Conservation (phyloP, 73 alveolate species). For the Durusdinium trenchii region DNA sequence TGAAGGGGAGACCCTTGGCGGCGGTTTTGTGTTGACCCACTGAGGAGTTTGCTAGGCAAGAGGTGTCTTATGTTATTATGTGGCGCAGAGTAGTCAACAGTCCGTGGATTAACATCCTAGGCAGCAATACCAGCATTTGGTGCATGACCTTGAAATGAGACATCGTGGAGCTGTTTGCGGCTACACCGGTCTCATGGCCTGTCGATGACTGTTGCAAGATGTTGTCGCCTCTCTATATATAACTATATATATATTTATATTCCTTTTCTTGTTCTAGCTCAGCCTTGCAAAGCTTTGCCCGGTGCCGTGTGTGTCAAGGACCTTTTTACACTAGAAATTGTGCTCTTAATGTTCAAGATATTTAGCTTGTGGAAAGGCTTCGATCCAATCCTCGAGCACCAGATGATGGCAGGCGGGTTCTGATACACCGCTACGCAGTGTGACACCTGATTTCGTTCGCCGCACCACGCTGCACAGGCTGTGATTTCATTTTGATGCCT, state of each 20-base stretch:
- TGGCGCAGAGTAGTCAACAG: too few species aligned
- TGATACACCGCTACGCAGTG: too few species aligned
- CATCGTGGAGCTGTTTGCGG: constrained; percentile 63
- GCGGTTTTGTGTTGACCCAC: neutral
- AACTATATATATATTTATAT: too few species aligned
- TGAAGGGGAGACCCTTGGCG: constrained; percentile 58
- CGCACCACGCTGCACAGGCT: neutral
- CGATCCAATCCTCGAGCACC: constrained; percentile 47
- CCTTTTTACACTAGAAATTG: too few species aligned
- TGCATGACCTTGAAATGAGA: constrained; percentile 34
- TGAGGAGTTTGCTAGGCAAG: too few species aligned
- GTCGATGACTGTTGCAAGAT: neutral
- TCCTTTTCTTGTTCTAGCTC: neutral
- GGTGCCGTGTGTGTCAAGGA: too few species aligned
- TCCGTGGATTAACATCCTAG: neutral
- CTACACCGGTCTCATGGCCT: constrained; percentile 15
- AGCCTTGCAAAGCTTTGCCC: neutral
- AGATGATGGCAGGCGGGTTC: constrained; percentile 83
- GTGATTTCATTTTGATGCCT: constrained; percentile 76
- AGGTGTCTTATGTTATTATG: too few species aligned
- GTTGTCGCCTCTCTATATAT: neutral
- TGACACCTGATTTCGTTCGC: neutral
- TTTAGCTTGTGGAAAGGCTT: neutral
- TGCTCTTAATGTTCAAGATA: too few species aligned
- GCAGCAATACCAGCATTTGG: constrained; percentile 58